Percentiles rank a stretch among this genome's conserved stretches.
Evolutionary conservation across 352 stramenopile genomes (phyloP).

Genomic region (Phytophthora megakarya): DNA sequence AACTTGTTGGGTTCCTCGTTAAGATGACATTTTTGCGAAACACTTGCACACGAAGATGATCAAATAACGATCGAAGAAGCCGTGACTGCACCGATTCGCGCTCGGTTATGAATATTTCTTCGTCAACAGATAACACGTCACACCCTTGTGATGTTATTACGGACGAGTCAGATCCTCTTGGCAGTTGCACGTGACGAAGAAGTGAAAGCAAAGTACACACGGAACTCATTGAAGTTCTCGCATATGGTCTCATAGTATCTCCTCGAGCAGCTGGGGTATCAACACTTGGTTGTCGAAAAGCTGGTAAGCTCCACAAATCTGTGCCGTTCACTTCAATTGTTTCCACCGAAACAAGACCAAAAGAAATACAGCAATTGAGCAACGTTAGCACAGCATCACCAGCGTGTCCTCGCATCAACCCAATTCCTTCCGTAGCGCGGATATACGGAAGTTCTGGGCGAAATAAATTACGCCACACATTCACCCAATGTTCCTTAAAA

Average conservation of each 20-base stretch:
- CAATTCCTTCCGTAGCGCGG: constrained; percentile 50
- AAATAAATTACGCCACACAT: constrained; percentile 53
- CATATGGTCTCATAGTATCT: constrained; percentile 34
- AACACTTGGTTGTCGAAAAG: constrained; percentile 39
- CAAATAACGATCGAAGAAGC: constrained; percentile 44
- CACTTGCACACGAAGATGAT: constrained; percentile 41
- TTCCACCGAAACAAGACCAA: constrained; percentile 42
- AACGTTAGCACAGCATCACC: constrained; percentile 59
- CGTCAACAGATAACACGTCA: background rate
- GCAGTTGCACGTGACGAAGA: constrained; percentile 38
- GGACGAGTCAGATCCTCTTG: background rate
- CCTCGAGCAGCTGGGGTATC: constrained; percentile 30
- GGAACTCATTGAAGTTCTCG: constrained; percentile 42
- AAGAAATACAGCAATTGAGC: constrained; percentile 52
- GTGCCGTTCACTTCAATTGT: constrained; percentile 38
- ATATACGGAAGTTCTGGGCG: constrained; percentile 59
- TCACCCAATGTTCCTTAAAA: constrained; percentile 52
- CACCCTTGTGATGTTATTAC: constrained; percentile 2
- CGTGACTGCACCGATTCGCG: constrained; percentile 29
- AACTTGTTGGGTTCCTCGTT: constrained; percentile 17
- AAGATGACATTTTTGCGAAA: constrained; percentile 23
- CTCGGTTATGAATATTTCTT: constrained; percentile 19
- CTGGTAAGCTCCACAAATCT: constrained; percentile 52
- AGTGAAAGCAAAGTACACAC: constrained; percentile 37
- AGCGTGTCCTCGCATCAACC: constrained; percentile 44